Evolutionary conservation across 768 basidiomycete genomes (phyloP).

Genomic region (Kwoniella botswanensis): DNA sequence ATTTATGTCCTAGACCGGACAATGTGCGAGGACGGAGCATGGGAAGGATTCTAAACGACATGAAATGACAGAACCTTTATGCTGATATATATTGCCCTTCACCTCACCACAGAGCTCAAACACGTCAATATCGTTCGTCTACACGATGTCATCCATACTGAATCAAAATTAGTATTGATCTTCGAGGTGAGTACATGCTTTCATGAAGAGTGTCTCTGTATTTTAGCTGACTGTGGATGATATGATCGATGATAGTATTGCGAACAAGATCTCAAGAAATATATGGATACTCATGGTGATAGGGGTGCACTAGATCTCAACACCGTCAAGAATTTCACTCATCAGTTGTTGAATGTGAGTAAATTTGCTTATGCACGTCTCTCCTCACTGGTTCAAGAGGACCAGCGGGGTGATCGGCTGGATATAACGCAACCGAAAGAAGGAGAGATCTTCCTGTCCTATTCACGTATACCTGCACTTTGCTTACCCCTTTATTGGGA

Average conservation of each 20-base stretch:
- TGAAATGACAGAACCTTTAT: too few species aligned
- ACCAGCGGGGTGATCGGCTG: background rate
- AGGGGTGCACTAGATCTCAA: slow-evolving; percentile 88
- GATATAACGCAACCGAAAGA: background rate
- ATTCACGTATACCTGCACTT: background rate
- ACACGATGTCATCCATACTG: slow-evolving; percentile 98
- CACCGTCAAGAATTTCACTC: slow-evolving; percentile 95
- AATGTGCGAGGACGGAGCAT: background rate
- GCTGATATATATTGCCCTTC: background rate
- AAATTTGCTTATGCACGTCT: background rate
- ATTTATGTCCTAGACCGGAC: too few species aligned
- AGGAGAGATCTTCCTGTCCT: background rate
- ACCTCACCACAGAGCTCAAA: slow-evolving; percentile 72
- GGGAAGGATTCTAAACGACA: too few species aligned
- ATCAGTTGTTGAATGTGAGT: slow-evolving; percentile 78
- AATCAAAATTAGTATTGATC: slow-evolving; percentile 95
- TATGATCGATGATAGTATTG: slow-evolving; percentile 64
- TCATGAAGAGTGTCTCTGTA: background rate
- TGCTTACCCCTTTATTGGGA: background rate
- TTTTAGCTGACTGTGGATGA: too few species aligned
- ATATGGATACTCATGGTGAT: slow-evolving; percentile 98
- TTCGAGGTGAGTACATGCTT: slow-evolving; percentile 68
- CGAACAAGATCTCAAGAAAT: slow-evolving; percentile 97
- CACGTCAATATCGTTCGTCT: slow-evolving; percentile 98
- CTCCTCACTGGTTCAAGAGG: background rate